Percentiles rank a stretch among this genome's conserved stretches.
Conservation (phyloP, 768 basidiomycete species). For the Mycena haematopus region DNA sequence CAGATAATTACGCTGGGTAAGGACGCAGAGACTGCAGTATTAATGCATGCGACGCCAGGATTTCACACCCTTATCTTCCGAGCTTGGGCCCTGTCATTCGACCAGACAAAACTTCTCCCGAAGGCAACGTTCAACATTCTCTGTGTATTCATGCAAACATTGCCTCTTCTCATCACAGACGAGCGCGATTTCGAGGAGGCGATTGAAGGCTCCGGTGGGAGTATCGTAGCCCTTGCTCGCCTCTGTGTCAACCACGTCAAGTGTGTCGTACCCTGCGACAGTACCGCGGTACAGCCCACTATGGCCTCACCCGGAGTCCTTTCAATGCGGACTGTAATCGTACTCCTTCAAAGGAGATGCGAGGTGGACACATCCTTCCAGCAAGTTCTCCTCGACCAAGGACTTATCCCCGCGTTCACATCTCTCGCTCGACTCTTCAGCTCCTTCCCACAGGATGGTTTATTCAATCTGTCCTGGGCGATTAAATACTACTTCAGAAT, state of each 20-base stretch:
- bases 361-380: neutral
- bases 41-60: neutral
- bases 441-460: neutral
- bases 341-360: neutral
- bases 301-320: too few relatives aligned
- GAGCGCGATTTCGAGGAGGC: neutral
- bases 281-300: neutral
- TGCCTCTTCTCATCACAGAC: neutral
- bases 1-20: neutral
- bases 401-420: neutral
- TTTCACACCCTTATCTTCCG: neutral
- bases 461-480: neutral
- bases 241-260: neutral
- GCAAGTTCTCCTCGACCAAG: neutral
- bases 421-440: neutral
- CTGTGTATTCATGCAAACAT: neutral
- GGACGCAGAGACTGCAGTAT: neutral
- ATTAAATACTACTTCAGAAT: neutral
- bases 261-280: too few relatives aligned
- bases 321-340: neutral
- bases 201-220: conserved; percentile 3
- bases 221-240: neutral
- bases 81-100: neutral
- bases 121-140: neutral
- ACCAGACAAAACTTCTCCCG: neutral